Evolutionary conservation across 192 early-diverging fungal genomes (phyloP).

Genomic region (Ambispora gerdemannii): DNA sequence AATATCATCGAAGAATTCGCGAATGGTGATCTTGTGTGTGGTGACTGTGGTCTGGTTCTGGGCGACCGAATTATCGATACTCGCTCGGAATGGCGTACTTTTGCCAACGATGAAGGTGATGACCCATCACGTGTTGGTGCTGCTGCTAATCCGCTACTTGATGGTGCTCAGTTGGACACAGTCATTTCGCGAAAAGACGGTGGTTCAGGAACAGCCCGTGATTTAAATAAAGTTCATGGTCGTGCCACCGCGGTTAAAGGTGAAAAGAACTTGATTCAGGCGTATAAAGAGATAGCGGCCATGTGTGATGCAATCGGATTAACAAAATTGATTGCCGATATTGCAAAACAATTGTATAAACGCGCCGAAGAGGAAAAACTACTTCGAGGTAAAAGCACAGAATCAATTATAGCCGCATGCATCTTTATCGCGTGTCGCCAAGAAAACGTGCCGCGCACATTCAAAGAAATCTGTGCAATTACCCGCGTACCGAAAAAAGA

Average conservation of each 20-base stretch:
- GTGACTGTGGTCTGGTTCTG: constrained; percentile 83
- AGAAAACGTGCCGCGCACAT: constrained; percentile 79
- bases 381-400: constrained; percentile 74
- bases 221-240: constrained; percentile 70
- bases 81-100: constrained; percentile 95
- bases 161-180: constrained; percentile 78
- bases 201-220: constrained; percentile 65
- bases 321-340: constrained; percentile 64
- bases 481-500: constrained; percentile 92
- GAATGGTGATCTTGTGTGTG: constrained; percentile 86
- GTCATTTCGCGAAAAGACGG: constrained; percentile 75
- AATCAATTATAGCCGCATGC: constrained; percentile 85
- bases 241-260: constrained; percentile 69
- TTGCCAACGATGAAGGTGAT: constrained; percentile 85
- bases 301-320: constrained; percentile 83
- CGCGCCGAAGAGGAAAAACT: constrained; percentile 79
- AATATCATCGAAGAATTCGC: constrained; percentile 92
- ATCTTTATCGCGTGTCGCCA: constrained; percentile 92
- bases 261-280: constrained; percentile 69
- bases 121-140: constrained; percentile 91
- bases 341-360: constrained; percentile 87
- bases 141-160: constrained; percentile 72
- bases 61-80: constrained; percentile 90
- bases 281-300: constrained; percentile 71
- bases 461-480: constrained; percentile 88